These are phyloP conservation scores for Ogataea nonfermentans DNA, from an alignment of 805 yeast species.

Conservation along the genomic window DNA sequence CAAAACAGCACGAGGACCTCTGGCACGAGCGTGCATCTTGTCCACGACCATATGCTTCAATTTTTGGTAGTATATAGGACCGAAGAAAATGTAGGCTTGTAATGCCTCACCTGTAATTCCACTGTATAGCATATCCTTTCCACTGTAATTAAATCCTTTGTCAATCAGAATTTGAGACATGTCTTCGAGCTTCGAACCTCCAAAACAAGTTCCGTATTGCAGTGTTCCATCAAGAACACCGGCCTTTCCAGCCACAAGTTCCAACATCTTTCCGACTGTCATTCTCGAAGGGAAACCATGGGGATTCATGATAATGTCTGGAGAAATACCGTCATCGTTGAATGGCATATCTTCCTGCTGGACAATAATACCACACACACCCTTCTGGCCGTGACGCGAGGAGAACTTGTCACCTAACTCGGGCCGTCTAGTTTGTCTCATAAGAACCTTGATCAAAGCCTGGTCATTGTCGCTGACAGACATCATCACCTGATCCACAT, in stretches of 20 bases:
- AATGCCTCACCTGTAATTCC: slow-evolving; percentile 97
- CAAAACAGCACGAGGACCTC: slow-evolving; percentile 97
- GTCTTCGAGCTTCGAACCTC: slow-evolving; percentile 94
- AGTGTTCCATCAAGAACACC: slow-evolving; percentile 90
- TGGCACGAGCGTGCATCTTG: slow-evolving; percentile 99
- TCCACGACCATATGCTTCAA: slow-evolving; percentile 98
- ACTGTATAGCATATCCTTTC: slow-evolving; percentile 95
- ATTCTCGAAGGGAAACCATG: slow-evolving; percentile 99
- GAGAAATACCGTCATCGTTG: slow-evolving; percentile 85
- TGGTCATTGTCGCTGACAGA: slow-evolving; percentile 94
- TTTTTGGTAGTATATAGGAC: slow-evolving; percentile 97
- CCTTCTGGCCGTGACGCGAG: slow-evolving; percentile 97
- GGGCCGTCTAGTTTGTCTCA: slow-evolving; percentile 95
- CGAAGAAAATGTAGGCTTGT: slow-evolving; percentile 97
- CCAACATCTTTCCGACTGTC: slow-evolving; percentile 99
- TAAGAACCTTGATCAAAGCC: slow-evolving; percentile 84
- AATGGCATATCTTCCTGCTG: slow-evolving; percentile 97
- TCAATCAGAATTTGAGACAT: slow-evolving; percentile 90
- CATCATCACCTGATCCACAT: slow-evolving; percentile 97
- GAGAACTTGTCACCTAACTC: slow-evolving; percentile 97
- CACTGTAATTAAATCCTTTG: slow-evolving; percentile 90
- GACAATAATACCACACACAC: slow-evolving; percentile 98
- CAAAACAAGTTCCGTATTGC: slow-evolving; percentile 97
- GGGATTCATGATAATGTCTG: slow-evolving; percentile 98
- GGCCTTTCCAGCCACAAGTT: slow-evolving; percentile 93